Conservation (phyloP, 805 yeast genomes). For the Saccharomycopsis fermentans region DNA sequence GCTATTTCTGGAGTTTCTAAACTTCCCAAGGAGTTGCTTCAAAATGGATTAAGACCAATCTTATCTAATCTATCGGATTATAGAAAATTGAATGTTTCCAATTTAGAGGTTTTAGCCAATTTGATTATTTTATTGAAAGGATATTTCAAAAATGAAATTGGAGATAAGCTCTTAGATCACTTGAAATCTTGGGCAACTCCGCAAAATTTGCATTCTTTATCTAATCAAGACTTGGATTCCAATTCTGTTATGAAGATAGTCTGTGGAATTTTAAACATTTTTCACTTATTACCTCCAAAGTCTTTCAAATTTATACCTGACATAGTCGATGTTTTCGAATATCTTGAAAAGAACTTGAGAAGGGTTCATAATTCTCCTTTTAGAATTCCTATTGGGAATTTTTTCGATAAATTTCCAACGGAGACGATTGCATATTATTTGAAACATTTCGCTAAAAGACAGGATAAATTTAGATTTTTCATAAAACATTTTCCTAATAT, state of each 20-base stretch:
- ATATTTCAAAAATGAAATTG: constrained; percentile 96
- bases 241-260: constrained; percentile 80
- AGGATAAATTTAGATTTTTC: constrained; percentile 40
- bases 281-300: constrained; percentile 83
- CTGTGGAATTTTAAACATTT: constrained; percentile 81
- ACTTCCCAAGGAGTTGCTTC: constrained; percentile 88
- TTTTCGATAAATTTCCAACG: constrained; percentile 69
- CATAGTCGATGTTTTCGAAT: constrained; percentile 61
- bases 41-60: constrained; percentile 92
- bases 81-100: constrained; percentile 77
- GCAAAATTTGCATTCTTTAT: constrained; percentile 57
- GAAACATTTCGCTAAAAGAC: constrained; percentile 52
- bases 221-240: constrained; percentile 70
- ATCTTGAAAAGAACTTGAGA: constrained; percentile 72
- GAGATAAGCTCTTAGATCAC: constrained; percentile 85
- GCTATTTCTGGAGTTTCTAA: constrained; percentile 79
- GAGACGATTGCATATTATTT: constrained; percentile 65
- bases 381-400: constrained; percentile 79
- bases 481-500: constrained; percentile 41
- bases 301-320: constrained; percentile 90
- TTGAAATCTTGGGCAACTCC: constrained; percentile 94
- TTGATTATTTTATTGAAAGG: constrained; percentile 78
- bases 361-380: constrained; percentile 84
- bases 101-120: constrained; percentile 83
- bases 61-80: constrained; percentile 90